phyloP scores from a whole-genome alignment of 225 moss, liverwort and hornwort species.

The Anthoceros angustus region DNA sequence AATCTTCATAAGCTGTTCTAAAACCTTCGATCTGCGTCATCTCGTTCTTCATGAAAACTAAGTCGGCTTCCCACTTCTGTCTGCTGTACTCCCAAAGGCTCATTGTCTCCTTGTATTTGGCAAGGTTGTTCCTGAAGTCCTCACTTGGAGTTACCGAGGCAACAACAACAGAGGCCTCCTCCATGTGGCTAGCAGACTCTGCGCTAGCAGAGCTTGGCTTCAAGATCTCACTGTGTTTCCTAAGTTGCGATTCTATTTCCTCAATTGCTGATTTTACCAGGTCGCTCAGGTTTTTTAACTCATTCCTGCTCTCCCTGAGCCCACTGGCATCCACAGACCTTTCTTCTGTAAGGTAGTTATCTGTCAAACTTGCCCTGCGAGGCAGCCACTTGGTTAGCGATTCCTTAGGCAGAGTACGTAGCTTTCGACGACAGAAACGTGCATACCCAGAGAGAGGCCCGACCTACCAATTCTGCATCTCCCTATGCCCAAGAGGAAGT shows the following conservation, averaged over 20 bases:
- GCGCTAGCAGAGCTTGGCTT: background rate
- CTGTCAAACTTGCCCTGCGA: background rate
- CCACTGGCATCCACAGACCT: background rate
- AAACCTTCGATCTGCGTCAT: slow-evolving; percentile 4
- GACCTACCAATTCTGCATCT: no score
- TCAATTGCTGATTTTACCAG: background rate
- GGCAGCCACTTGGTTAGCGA: background rate
- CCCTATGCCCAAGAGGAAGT: no score
- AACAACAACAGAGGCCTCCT: background rate
- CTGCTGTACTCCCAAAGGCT: background rate
- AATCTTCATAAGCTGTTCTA: background rate
- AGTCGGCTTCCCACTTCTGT: background rate
- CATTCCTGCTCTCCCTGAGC: background rate
- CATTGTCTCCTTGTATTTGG: slow-evolving; percentile 2
- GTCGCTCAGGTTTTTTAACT: background rate
- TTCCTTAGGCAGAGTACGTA: background rate
- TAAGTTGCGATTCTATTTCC: slow-evolving; percentile 4
- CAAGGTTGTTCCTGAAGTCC: background rate
- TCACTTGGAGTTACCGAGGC: background rate
- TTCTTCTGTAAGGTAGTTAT: background rate
- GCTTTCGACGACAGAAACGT: background rate
- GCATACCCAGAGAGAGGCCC: no score
- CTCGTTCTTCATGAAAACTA: background rate
- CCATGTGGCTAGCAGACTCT: background rate
- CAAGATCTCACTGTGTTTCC: slow-evolving; percentile 2